Base-by-base conservation (phyloP, 2,329 filamentous ascomycete genomes). In the Trichoderma atroviride region DNA sequence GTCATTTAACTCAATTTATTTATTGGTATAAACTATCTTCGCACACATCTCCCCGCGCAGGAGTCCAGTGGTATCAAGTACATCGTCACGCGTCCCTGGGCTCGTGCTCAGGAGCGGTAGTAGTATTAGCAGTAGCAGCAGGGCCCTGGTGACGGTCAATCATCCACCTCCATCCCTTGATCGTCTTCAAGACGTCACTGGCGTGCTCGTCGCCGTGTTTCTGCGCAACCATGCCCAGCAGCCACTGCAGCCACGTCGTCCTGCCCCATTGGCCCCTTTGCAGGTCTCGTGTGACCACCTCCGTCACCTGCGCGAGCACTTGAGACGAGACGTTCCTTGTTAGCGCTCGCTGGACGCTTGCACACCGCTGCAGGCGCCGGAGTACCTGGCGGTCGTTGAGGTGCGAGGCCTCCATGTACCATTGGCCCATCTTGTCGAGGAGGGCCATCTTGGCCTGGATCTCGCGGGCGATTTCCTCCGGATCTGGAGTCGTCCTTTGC, bases 281-380 rank as follows among this genome's bases (percentile, higher is more conserved):
- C 5, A 83, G 73, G 68, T 82, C 81, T 11, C 76, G 72, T 4
- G 77, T 74, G 24, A 80, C 69, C 2, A 78, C 69, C 5, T 71
- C 65, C 7, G 76, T 68, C n/a, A 80, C 43, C 40, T 72, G 73
- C 55, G 71, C 71, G 22, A 82, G 69, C 11, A 75, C 72, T 22
- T 72, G 63, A 6, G 73, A 70, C 9, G 79, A 74, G n/a, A 77
- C 65, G 13, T 61, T 69, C 10, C 71, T 71, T 57, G 59, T 72
- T 33, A 77, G 70, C 7, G 64, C 64, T 53, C 74, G 74, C 63
- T 78, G 73, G 60, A 72, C 70, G 19, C 71, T 66, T 10, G 77
- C 67, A 47, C 77, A 77, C 5, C 72, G 71, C 59, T 78, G 72
- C 7, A 80, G 62, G 53, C 74, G 75, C 43, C 79, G 75, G 14